phyloP scores from a whole-genome alignment of 352 stramenopile genomes.

The Phytopythium sindhum region DNA sequence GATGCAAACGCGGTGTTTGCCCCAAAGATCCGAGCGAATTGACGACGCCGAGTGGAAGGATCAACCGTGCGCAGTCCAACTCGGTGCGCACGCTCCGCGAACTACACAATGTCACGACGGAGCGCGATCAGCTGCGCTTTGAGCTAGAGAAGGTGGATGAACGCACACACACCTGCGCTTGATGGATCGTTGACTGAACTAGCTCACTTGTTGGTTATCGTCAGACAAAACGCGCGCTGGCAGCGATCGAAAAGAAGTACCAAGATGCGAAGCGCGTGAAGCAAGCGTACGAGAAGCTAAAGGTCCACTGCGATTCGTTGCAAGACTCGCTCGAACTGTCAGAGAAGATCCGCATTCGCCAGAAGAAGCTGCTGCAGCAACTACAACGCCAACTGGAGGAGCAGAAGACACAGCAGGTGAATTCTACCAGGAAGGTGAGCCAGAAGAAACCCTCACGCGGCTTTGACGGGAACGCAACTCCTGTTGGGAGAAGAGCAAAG shows the following conservation, averaged over 20 bases:
- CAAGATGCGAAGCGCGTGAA: conserved; percentile 45
- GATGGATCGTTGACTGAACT: neutral
- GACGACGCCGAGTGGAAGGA: conserved; percentile 11
- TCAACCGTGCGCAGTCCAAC: conserved; percentile 11
- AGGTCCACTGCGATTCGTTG: conserved; percentile 67
- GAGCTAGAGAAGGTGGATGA: conserved; percentile 57
- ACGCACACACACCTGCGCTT: neutral
- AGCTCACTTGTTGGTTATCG: neutral
- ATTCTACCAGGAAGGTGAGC: conserved; percentile 12
- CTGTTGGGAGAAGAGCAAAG: neutral
- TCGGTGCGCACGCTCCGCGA: conserved; percentile 39
- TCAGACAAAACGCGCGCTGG: conserved; percentile 45
- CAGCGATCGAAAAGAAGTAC: conserved; percentile 40
- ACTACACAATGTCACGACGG: conserved; percentile 58
- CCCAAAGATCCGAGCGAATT: conserved; percentile 20
- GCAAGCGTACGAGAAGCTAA: conserved; percentile 65
- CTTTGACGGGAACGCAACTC: neutral
- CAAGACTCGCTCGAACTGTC: conserved; percentile 80
- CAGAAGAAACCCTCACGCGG: neutral
- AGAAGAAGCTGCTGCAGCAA: conserved; percentile 79
- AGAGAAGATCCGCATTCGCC: conserved; percentile 66
- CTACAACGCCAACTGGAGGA: conserved; percentile 38
- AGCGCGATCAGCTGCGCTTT: conserved; percentile 76
- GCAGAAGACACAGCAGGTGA: neutral
- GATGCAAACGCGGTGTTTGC: neutral